Conservation (phyloP, 345 rosid genomes). For the Murraya paniculata region DNA sequence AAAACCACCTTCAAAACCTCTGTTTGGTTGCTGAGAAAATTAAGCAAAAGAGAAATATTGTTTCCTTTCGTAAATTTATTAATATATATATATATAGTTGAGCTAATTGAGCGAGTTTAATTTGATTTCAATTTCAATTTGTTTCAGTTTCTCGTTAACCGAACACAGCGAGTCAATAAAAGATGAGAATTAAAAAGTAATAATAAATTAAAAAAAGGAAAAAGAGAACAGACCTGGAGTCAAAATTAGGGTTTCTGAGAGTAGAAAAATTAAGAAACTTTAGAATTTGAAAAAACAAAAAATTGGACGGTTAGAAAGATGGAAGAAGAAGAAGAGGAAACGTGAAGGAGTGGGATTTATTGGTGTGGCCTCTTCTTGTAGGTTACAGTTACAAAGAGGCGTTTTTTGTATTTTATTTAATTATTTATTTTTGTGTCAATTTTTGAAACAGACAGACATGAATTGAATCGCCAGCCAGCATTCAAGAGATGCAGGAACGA, state of each 20-base stretch:
- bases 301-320: not conserved
- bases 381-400: not conserved
- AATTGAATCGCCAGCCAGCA: slow-evolving; percentile 6
- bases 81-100: not conserved
- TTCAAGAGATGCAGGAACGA: not conserved
- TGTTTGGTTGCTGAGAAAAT: not conserved
- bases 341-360: slow-evolving; percentile 29
- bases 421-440: not conserved
- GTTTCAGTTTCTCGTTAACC: slow-evolving; percentile 7
- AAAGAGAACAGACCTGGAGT: slow-evolving; percentile 14
- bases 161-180: slow-evolving; percentile 7
- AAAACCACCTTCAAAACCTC: not conserved
- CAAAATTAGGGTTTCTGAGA: slow-evolving; percentile 18
- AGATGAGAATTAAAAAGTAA: not conserved
- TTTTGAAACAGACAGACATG: not conserved
- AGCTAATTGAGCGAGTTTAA: not conserved
- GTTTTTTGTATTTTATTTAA: not conserved
- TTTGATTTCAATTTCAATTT: not conserved
- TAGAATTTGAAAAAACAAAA: not conserved
- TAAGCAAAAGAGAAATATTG: not conserved
- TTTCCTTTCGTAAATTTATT: not conserved
- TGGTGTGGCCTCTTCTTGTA: not conserved
- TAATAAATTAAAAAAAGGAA: slow-evolving; percentile 1
- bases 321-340: slow-evolving; percentile 18
- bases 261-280: slow-evolving; percentile 2